Percentiles rank a stretch among this genome's conserved stretches.
These are phyloP conservation scores for Apophysomyces trapeziformis DNA, from an alignment of 371 early-diverging fungal species.

Conservation along the genomic window DNA sequence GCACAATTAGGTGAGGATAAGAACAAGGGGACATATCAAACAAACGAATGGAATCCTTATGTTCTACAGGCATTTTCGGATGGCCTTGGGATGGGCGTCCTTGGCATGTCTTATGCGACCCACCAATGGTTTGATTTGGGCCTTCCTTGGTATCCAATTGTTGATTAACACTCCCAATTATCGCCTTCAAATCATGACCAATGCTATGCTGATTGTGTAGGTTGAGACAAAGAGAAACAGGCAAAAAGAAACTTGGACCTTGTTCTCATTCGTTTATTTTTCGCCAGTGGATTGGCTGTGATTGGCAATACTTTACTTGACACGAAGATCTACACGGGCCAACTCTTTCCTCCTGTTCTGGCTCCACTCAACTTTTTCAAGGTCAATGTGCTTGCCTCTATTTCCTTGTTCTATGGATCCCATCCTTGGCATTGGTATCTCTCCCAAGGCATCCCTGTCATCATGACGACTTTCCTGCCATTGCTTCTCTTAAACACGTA, in stretches of 20 bases:
- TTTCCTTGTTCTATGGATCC: slow-evolving; percentile 88
- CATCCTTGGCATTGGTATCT: slow-evolving; percentile 93
- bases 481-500: slow-evolving; percentile 35
- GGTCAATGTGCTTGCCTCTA: slow-evolving; percentile 76
- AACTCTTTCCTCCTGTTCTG: slow-evolving; percentile 47
- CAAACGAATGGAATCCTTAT: not conserved
- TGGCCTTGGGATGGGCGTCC: slow-evolving; percentile 70
- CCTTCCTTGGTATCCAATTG: slow-evolving; percentile 67
- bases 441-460: slow-evolving; percentile 77
- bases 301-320: slow-evolving; percentile 63
- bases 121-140: slow-evolving; percentile 85
- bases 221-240: slow-evolving; percentile 2
- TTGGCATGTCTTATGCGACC: slow-evolving; percentile 84
- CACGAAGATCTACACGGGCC: slow-evolving; percentile 35
- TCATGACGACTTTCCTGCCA: slow-evolving; percentile 77
- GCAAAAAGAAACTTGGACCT: too few relatives aligned
- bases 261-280: not conserved
- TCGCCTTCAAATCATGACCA: slow-evolving; percentile 22
- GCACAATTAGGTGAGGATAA: not conserved
- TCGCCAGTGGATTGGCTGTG: slow-evolving; percentile 42
- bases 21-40: not conserved
- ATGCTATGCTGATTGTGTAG: slow-evolving; percentile 43
- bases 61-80: slow-evolving; percentile 35
- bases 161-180: slow-evolving; percentile 28
- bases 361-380: slow-evolving; percentile 77